Conservation (phyloP, 2,329 filamentous ascomycete species). For the Aspergillus pseudotamarii region DNA sequence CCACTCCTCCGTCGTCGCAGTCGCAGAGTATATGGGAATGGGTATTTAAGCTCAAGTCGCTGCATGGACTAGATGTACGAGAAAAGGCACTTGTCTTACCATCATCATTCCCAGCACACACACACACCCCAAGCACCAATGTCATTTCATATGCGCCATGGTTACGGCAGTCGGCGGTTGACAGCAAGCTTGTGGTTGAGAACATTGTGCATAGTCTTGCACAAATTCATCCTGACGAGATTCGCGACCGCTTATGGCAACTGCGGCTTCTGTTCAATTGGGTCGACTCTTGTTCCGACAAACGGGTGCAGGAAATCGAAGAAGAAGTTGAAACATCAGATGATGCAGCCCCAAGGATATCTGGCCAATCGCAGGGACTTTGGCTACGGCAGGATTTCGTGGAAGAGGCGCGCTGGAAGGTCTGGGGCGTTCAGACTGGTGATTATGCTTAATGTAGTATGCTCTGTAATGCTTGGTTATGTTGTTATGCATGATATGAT, state of each 20-base stretch:
- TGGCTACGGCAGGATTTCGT: conserved; percentile 45
- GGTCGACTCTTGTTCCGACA: conserved; percentile 51
- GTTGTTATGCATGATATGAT: conserved; percentile 1
- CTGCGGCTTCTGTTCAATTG: conserved; percentile 67
- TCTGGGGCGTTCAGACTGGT: conserved; percentile 42
- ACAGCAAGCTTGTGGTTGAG: conserved; percentile 70
- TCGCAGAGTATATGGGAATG: conserved; percentile 65
- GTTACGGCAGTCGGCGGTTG: conserved; percentile 64
- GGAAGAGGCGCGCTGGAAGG: conserved; percentile 45
- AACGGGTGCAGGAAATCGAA: conserved; percentile 29
- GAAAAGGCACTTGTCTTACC: conserved; percentile 68
- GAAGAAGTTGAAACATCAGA: conserved; percentile 38
- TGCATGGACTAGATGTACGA: conserved; percentile 61
- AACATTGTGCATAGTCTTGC: conserved; percentile 43
- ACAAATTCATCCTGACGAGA: conserved; percentile 43
- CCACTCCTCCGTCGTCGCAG: conserved; percentile 32
- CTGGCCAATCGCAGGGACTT: conserved; percentile 29
- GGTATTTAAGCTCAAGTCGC: conserved; percentile 66
- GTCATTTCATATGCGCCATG: conserved; percentile 51
- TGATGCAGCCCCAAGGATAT: conserved; percentile 7
- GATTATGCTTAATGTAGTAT: conserved; percentile 13
- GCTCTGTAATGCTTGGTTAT: neutral
- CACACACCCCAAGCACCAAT: conserved; percentile 45
- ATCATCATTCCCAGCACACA: conserved; percentile 37
- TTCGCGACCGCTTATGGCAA: conserved; percentile 63